phyloP scores from a whole-genome alignment of 164 flowering plant genomes.

The Euptelea pleiosperma region DNA sequence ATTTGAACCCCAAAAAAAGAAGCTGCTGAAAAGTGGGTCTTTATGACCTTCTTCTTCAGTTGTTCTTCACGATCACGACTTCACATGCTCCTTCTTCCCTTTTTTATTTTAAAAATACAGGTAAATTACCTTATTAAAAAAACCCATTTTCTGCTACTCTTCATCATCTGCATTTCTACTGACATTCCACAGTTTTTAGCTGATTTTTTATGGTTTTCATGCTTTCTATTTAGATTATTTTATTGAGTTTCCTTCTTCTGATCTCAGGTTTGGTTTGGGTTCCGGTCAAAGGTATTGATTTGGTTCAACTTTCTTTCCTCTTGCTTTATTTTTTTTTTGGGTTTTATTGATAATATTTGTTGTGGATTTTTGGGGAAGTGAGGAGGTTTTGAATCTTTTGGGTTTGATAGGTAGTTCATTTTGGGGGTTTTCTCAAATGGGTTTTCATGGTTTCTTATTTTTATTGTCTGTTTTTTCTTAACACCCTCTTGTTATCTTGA shows the following conservation, averaged over 20 bases:
- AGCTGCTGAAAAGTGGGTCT: conserved; percentile 15
- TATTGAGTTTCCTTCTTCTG: conserved; percentile 7
- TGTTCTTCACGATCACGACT: neutral
- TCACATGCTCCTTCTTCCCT: conserved; percentile 3
- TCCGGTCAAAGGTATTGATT: conserved; percentile 1
- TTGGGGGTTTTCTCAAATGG: conserved; percentile 16
- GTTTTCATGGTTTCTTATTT: conserved; percentile 9
- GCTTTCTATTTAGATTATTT: neutral
- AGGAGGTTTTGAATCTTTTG: conserved; percentile 7
- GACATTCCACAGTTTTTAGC: conserved; percentile 20
- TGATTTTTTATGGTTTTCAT: neutral
- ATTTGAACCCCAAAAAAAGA: conserved; percentile 24
- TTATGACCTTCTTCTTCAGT: neutral
- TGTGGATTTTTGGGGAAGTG: conserved; percentile 4
- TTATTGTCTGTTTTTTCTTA: neutral
- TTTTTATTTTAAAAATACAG: neutral
- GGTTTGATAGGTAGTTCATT: conserved; percentile 11
- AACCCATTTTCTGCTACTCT: conserved; percentile 5
- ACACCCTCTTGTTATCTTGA: conserved; percentile 22
- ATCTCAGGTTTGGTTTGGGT: neutral
- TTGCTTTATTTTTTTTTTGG: neutral
- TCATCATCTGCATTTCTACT: conserved; percentile 14
- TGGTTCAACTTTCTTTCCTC: conserved; percentile 7
- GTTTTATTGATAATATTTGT: neutral
- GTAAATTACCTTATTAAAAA: conserved; percentile 1